A percentile compares a stretch with the other conserved stretches of the same genome.
phyloP scores from a whole-genome alignment of 495 filamentous ascomycete species.

The Aspergillus bridgeri region DNA sequence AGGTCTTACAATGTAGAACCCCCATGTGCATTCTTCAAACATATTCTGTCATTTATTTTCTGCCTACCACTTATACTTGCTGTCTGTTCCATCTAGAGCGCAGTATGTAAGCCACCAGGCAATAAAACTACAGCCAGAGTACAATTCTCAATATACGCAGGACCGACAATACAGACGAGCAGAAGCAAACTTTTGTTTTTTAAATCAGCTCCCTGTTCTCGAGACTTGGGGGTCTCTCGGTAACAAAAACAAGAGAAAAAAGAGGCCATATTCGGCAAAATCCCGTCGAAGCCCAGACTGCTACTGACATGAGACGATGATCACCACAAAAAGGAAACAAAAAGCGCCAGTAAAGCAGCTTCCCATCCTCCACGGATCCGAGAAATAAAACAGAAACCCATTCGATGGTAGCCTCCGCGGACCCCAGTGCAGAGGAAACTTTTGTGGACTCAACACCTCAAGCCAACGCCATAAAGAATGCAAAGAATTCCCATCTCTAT shows the following conservation, averaged over 20 bases:
- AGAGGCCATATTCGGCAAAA: slow-evolving; percentile 27
- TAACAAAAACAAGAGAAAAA: slow-evolving; percentile 15
- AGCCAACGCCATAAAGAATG: slow-evolving; percentile 52
- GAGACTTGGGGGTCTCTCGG: slow-evolving; percentile 9
- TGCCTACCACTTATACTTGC: too few relatives aligned
- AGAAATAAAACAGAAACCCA: slow-evolving; percentile 37
- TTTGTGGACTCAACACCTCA: slow-evolving; percentile 44
- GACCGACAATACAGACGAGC: neutral
- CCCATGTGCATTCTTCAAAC: too few relatives aligned
- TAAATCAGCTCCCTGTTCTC: slow-evolving; percentile 21
- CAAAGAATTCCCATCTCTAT: slow-evolving; percentile 39
- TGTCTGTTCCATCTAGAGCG: too few relatives aligned
- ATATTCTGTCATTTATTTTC: too few relatives aligned
- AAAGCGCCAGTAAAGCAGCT: slow-evolving; percentile 37
- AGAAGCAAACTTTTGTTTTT: slow-evolving; percentile 26
- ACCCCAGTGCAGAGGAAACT: slow-evolving; percentile 33
- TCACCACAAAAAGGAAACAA: slow-evolving; percentile 26
- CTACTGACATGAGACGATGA: slow-evolving; percentile 29
- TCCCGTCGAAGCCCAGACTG: slow-evolving; percentile 20
- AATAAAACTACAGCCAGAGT: neutral
- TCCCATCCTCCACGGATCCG: slow-evolving; percentile 42
- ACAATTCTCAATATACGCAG: too few relatives aligned
- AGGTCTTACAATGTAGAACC: too few relatives aligned
- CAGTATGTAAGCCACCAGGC: too few relatives aligned
- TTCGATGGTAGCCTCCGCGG: neutral